Evolutionary conservation across 1,139 yeast species (phyloP), one percentile per base, ranked within the genome.

Genomic region (Protomyces lactucae-debilis): DNA sequence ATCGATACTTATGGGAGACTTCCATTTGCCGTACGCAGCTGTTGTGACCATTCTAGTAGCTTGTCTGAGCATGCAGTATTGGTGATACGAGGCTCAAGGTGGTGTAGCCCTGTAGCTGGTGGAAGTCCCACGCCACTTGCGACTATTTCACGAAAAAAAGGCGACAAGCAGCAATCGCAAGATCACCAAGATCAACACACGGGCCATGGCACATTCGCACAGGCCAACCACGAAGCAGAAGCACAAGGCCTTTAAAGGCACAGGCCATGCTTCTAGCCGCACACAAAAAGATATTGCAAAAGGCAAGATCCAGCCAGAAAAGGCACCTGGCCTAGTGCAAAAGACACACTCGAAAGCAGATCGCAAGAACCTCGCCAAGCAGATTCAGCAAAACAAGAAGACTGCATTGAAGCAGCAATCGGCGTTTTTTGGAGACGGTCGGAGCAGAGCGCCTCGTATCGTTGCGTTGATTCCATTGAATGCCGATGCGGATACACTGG

Each of bases 241-340:
- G 64, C 63, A 91, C 72, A 92, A 92, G 77, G 82, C 93, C 12
- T 92, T 90, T 81, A 92, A 92, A 74, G 48, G 48, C 3, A 85
- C 96, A 5, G 87, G 85, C 72, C 98, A 92, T 78, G 84, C 97
- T 25, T 83, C 95, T 6, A 92, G 92, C 73, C 88, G 96, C 64
- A 84, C 91, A 63, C 75, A 91, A 72, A 92, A 90, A 74, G 87
- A 88, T 69, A 80, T 83, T 66, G 79, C 79, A 71, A 91, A 91
- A 75, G 71, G 69, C 65, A 91, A 90, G 75, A 90, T 93, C 45
- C 98, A 92, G 73, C 56, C 88, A 86, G 72, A 76, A 83, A 78
- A 72, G 76, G 79, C 32, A 71, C 74, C 67, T 82, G 79, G 72
- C 80, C 76, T 59, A 66, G 57, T 65, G 55, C 48, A 70, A 68